Percentiles rank a stretch among this genome's conserved stretches.
Evolutionary conservation across 2,329 filamentous ascomycete genomes (phyloP).

Genomic region (Sphaceloma murrayae): DNA sequence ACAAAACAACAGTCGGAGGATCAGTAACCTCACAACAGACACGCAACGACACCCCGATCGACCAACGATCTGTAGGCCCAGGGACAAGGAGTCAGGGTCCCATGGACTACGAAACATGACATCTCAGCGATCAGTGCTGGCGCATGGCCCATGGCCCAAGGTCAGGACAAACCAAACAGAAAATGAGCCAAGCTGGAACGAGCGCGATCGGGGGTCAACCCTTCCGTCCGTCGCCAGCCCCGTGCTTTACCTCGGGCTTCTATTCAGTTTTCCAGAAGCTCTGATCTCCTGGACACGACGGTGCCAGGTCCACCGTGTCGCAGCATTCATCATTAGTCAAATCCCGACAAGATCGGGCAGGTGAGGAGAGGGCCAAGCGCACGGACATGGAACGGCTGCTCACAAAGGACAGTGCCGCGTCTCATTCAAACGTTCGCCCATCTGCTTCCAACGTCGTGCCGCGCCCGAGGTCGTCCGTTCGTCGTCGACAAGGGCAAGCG

Average conservation of each 20-base stretch:
- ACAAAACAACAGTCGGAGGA: constrained; percentile 2
- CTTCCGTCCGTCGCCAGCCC: constrained; percentile 11
- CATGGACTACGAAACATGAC: constrained; percentile 9
- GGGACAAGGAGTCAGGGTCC: not conserved
- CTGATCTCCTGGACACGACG: not conserved
- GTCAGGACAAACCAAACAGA: too few relatives aligned
- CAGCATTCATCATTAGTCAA: too few relatives aligned
- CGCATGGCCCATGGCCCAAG: not conserved
- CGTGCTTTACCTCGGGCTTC: constrained; percentile 11
- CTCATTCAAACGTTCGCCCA: not conserved
- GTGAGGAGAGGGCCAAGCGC: not conserved
- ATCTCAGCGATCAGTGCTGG: constrained; percentile 12
- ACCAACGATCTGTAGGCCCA: not conserved
- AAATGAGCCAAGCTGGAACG: not conserved
- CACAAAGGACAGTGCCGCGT: not conserved
- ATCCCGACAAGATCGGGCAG: constrained; percentile 11
- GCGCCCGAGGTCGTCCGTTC: constrained; percentile 10
- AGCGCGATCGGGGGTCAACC: constrained; percentile 3
- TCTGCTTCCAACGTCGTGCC: constrained; percentile 2
- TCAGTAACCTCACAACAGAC: constrained; percentile 7
- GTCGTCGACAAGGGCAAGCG: too few relatives aligned
- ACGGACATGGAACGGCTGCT: not conserved
- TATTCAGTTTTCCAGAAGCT: constrained; percentile 13
- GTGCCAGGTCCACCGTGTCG: not conserved
- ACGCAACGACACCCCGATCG: not conserved